Base-by-base conservation (phyloP, 306 rosid genomes). In the Vigna radiata region DNA sequence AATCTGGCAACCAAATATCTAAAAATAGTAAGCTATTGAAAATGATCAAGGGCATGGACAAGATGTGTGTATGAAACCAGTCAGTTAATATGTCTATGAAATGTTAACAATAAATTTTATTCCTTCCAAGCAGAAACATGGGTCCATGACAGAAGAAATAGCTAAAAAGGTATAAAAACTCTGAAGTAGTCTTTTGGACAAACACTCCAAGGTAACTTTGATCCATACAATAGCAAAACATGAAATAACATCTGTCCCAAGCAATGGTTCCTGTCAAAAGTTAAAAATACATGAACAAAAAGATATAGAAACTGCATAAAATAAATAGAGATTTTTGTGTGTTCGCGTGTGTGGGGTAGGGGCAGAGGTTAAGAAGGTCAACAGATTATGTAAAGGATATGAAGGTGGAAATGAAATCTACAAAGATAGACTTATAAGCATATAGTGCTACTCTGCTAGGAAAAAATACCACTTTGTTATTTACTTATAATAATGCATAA, bases 261-360 rank as follows among this genome's bases (percentile, higher is more conserved):
- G 75, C 69, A 25, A 64, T 76, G 63, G 65, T 79, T 73, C 93
- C 93, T 88, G 91, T n/a, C 65, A 63, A 69, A 80, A 79, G 76
- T 49, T 13, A 39, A 79, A 6, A 39, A 17, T 31, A 48, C 25
- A 33, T 41, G 49, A 27, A 73, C 55, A 47, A 52, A 43, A 82
- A 78, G 15, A 37, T 68, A 66, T 29, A 55, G 60, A 8, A 69
- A 70, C 47, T 27, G 31, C 29, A 53, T 16, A 55, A 53, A 66
- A 7, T 14, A 31, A 14, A 68, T 21, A 19, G 55, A 68, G 27
- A 27, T 41, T 41, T 41, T 2, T 41, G 10, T 41, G 46, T 41
- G 46, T 41, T 27, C 25, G 18, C 2, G 33, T 25, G 17, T 41
- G 12, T 41, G 13, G 9, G 44, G 8, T 25, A 18, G 12, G 1